Percentiles rank a stretch among this genome's conserved stretches.
These are phyloP conservation scores for Aspergillus campestris DNA, from an alignment of 495 filamentous ascomycete species.

Conservation along the genomic window DNA sequence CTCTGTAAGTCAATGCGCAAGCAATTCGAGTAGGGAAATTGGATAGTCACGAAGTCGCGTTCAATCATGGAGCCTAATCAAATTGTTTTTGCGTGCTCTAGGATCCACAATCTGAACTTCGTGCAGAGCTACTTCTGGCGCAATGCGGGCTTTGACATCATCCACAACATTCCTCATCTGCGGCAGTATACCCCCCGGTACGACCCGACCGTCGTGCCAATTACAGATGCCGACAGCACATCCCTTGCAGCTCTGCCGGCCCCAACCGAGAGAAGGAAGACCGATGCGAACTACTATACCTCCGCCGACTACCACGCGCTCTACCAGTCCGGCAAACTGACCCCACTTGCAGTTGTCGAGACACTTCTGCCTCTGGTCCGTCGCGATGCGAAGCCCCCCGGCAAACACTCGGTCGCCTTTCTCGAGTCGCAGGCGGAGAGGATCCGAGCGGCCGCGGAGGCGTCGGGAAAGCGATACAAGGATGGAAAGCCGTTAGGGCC, in stretches of 20 bases:
- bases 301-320: slow-evolving; percentile 68
- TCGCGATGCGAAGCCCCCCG: slow-evolving; percentile 41
- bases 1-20: slow-evolving; percentile 28
- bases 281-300: slow-evolving; percentile 50
- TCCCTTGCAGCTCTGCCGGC: slow-evolving; percentile 17
- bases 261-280: slow-evolving; percentile 21
- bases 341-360: slow-evolving; percentile 62
- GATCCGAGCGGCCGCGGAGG: slow-evolving; percentile 58
- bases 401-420: slow-evolving; percentile 63
- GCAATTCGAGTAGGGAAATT: too few species aligned
- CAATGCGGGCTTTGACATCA: slow-evolving; percentile 63
- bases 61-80: too few species aligned
- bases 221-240: slow-evolving; percentile 28
- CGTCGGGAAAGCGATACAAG: slow-evolving; percentile 61
- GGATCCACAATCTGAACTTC: slow-evolving; percentile 45
- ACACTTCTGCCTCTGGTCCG: slow-evolving; percentile 61
- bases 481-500: slow-evolving; percentile 53
- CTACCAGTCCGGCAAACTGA: slow-evolving; percentile 59
- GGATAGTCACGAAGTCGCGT: too few species aligned
- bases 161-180: slow-evolving; percentile 51
- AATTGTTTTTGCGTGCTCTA: slow-evolving; percentile 14
- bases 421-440: slow-evolving; percentile 49
- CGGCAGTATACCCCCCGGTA: slow-evolving; percentile 54
- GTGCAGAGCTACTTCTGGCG: slow-evolving; percentile 57
- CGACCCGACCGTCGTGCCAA: slow-evolving; percentile 79